Base-by-base conservation (phyloP, 2,329 filamentous ascomycete species). In the Fusarium sp. region DNA sequence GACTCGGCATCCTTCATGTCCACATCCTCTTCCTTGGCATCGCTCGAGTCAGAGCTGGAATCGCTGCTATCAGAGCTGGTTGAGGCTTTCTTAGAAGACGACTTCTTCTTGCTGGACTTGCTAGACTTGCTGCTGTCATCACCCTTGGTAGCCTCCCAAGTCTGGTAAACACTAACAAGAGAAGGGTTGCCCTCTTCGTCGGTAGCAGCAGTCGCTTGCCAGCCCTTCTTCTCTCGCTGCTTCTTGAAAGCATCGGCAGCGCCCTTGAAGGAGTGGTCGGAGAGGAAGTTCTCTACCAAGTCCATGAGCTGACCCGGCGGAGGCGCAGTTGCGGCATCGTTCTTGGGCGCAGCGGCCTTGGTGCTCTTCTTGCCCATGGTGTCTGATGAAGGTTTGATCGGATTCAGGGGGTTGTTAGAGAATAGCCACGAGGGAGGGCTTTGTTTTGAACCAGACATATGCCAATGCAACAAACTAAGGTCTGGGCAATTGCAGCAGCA, bases 271-370 rank as follows among this genome's bases (percentile, higher is more conserved):
- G 89, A 87, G 78, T 92, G 86, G 48, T 91, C 86, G 44, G 86
- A 85, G 53, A 94, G 85, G 79, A 94, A 94, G 26, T 82, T 81
- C 69, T 89, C 89, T 75, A 94, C 86, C 18, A 93, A 83, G 67
- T 90, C 87, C 77, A 94, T 83, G 38, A 94, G 83, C 79, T 92
- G 86, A 32, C 86, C 80, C 7, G 91, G 86, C 30, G 88, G 85
- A 49, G 83, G 60, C 13, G 78, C 35, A 41, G 69, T 64, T 32
- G 73, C 50, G 41, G 69, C 64, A 46, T 70, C 60, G 67, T 64
- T 71, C 62, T 70, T 74, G 33, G 72, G 60, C 52, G 62, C 37
- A 44, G 75, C 30, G 48, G 67, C 49, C 56, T 73, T 69, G 59
- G 68, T 56, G 73, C 64, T 73, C 58, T 70, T 76, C 69, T 80